phyloP scores from a whole-genome alignment of 495 filamentous ascomycete species.

The Penicillium egyptiacum region DNA sequence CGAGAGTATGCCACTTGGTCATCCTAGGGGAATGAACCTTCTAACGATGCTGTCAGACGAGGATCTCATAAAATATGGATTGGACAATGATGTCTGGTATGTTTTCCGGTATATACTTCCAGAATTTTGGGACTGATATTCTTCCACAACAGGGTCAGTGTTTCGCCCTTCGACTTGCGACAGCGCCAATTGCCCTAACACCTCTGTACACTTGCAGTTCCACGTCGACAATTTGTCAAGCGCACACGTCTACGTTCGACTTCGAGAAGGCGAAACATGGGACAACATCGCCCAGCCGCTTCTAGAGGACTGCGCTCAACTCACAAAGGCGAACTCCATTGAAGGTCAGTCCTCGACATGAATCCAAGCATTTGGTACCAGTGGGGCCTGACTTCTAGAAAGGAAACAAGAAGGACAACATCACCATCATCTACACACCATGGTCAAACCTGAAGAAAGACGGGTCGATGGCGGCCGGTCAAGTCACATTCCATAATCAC shows the following conservation, averaged over 20 bases:
- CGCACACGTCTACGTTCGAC: conserved; percentile 90
- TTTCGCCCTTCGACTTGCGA: background rate
- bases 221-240: conserved; percentile 97
- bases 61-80: conserved; percentile 88
- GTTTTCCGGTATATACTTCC: conserved; percentile 10
- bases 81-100: conserved; percentile 95
- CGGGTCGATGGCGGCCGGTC: conserved; percentile 92
- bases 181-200: conserved; percentile 23
- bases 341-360: conserved; percentile 59
- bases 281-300: conserved; percentile 74
- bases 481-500: conserved; percentile 92
- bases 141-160: conserved; percentile 39
- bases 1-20: conserved; percentile 67
- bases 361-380: background rate
- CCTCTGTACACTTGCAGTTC: conserved; percentile 56
- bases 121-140: conserved; percentile 10
- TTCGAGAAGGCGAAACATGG: conserved; percentile 81
- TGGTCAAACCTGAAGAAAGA: conserved; percentile 97
- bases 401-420: conserved; percentile 98
- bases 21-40: conserved; percentile 11
- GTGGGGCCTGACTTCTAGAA: conserved; percentile 7
- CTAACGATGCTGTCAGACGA: conserved; percentile 65
- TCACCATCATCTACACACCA: conserved; percentile 94
- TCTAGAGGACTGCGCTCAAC: conserved; percentile 82
- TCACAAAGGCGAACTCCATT: conserved; percentile 98